These are phyloP conservation scores for Pisolithus thermaeus DNA, from an alignment of 1,284 basidiomycete genomes.

Conservation along the genomic window DNA sequence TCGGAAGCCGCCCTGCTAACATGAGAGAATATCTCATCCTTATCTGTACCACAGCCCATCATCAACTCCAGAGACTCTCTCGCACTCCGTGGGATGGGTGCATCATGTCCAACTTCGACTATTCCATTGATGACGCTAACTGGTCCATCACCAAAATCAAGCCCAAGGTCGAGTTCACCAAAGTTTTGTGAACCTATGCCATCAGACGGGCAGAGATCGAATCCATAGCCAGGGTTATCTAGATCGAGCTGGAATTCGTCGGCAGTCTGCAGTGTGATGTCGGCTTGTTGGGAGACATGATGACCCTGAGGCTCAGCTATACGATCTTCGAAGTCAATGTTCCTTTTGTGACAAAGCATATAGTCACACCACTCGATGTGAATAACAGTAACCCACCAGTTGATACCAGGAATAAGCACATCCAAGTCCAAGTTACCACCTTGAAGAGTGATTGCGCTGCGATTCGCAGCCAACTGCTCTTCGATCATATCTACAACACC, in stretches of 20 bases:
- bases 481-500: slow-evolving; percentile 93
- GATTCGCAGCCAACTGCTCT: slow-evolving; percentile 83
- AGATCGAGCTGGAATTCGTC: slow-evolving; percentile 62
- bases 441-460: slow-evolving; percentile 83
- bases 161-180: slow-evolving; percentile 62
- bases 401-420: slow-evolving; percentile 74
- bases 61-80: slow-evolving; percentile 58
- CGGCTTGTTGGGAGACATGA: slow-evolving; percentile 75
- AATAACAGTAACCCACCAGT: slow-evolving; percentile 48
- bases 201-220: slow-evolving; percentile 70
- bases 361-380: not conserved
- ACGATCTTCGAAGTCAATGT: slow-evolving; percentile 68
- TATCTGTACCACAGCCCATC: slow-evolving; percentile 42
- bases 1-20: slow-evolving; percentile 60
- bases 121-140: slow-evolving; percentile 47
- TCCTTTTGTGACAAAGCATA: slow-evolving; percentile 40
- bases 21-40: slow-evolving; percentile 54
- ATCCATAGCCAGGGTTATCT: slow-evolving; percentile 52
- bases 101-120: slow-evolving; percentile 73
- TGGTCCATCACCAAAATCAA: slow-evolving; percentile 63
- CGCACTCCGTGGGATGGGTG: slow-evolving; percentile 38
- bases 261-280: slow-evolving; percentile 74
- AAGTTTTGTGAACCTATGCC: slow-evolving; percentile 87
- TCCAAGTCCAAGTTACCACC: slow-evolving; percentile 71
- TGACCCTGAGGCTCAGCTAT: slow-evolving; percentile 64